Base-by-base conservation (phyloP, 345 rosid species). In the Capsella bursapastoris region DNA sequence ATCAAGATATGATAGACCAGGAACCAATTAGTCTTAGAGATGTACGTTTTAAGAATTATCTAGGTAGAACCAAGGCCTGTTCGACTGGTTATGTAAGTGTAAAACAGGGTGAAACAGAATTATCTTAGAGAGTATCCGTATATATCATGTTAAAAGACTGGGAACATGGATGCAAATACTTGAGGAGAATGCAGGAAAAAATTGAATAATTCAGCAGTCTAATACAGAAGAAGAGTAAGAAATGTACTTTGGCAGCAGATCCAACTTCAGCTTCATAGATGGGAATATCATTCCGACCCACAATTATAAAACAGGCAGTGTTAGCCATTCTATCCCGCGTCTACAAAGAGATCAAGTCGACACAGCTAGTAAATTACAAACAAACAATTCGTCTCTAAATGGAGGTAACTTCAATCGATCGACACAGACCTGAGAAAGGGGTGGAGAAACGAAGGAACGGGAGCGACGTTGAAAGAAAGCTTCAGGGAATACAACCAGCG, bases 191-290 rank as follows among this genome's bases (percentile, higher is more conserved):
- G 51, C 57, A 70, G 35, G 8, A 57, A 51, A 51, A 15, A 38
- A 5, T 22, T 25, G 28, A 48, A 71, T n/a, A 35, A 71, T 49
- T 37, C 25, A 45, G 44, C 2, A 5, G 16, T 11, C 10, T 4
- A 15, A 5, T 13, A 22, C 18, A 11, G 48, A 66, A 29, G 48
- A 15, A 16, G 40, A 62, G 52, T 43, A 38, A 4, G 69, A 60
- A 58, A 15, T 64, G 44, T 86, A 95, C 98, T 81, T 95, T 95
- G 15, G 88, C 83, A 48, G 96, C 88, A 71, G 98, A 87, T 57
- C 98, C 98, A 68, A 92, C 89, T 88, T 95, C 96, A 68, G 98
- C 97, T 86, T 95, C 98, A 61, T 92, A 95, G 62, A 95, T 89
- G 6, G 98, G 99, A 74, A 92, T 92, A 69, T 95, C 97, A 43